Evolutionary conservation across 306 rosid species (phyloP).

Genomic region (Acacia crassicarpa): DNA sequence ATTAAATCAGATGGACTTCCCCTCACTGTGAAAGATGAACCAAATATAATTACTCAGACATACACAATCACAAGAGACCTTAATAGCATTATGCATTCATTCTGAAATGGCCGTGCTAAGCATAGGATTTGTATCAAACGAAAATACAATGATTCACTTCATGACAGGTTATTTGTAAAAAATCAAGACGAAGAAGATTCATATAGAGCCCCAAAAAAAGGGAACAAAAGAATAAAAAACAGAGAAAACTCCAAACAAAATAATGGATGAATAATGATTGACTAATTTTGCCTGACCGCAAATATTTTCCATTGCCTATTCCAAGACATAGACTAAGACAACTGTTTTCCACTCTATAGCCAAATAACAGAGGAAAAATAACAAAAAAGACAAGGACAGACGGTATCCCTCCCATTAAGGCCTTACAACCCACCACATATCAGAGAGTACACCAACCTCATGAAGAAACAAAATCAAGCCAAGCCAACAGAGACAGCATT

Average conservation of each 20-base stretch:
- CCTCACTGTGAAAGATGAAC: too few species aligned
- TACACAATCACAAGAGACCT: not conserved
- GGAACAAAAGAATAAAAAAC: not conserved
- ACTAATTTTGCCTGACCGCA: slow-evolving; percentile 32
- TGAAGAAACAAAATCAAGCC: slow-evolving; percentile 34
- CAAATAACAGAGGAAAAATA: slow-evolving; percentile 33
- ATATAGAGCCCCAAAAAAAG: not conserved
- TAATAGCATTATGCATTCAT: not conserved
- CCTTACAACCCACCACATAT: slow-evolving; percentile 34
- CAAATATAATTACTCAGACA: too few species aligned
- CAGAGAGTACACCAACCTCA: slow-evolving; percentile 45
- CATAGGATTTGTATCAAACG: not conserved
- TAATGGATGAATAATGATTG: slow-evolving; percentile 15
- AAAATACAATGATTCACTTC: not conserved
- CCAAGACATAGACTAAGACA: slow-evolving; percentile 42
- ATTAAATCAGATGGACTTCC: too few species aligned
- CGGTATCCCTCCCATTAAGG: slow-evolving; percentile 40
- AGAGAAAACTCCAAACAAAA: not conserved
- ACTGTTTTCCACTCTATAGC: slow-evolving; percentile 48
- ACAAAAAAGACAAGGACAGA: slow-evolving; percentile 35
- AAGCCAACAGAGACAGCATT: slow-evolving; percentile 34
- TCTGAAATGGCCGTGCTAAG: not conserved
- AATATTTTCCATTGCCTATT: slow-evolving; percentile 45
- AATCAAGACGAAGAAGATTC: not conserved
- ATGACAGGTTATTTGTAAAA: not conserved